phyloP scores from a whole-genome alignment of 2,329 filamentous ascomycete genomes.

The Penicillium sp. region DNA sequence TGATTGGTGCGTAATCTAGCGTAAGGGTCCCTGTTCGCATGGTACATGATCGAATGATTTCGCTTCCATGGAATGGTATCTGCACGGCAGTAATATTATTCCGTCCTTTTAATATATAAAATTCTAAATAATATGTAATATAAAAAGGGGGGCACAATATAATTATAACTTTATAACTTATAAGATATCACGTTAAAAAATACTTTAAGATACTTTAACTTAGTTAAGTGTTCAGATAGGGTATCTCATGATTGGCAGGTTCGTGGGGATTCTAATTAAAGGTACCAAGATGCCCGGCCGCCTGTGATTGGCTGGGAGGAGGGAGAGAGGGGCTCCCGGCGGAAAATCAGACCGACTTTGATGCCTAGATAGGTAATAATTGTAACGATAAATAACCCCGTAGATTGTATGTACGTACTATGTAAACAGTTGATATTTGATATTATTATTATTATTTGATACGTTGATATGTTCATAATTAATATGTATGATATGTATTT shows the following conservation, averaged over 20 bases:
- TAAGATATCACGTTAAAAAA: neutral
- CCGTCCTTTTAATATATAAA: neutral
- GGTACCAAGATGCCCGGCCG: no score
- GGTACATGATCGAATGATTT: neutral
- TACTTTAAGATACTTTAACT: neutral
- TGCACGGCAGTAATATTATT: neutral
- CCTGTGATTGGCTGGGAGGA: neutral
- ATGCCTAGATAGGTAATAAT: neutral
- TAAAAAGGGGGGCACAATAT: neutral
- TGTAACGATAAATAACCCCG: no score
- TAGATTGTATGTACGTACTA: no score
- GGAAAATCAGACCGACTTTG: neutral
- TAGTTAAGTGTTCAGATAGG: no score
- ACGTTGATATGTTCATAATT: no score
- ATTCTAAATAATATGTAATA: neutral
- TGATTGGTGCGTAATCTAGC: neutral
- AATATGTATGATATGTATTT: no score
- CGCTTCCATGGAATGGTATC: neutral
- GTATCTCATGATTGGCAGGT: neutral
- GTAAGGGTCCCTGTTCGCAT: neutral
- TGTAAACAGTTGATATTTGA: no score
- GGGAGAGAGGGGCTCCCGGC: no score
- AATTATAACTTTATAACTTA: neutral
- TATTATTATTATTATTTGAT: no score
- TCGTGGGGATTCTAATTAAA: neutral